A percentile compares a stretch with the other conserved stretches of the same genome.
These are phyloP conservation scores for Seiridium unicorne DNA, from an alignment of 2,329 filamentous ascomycete species.

Conservation along the genomic window DNA sequence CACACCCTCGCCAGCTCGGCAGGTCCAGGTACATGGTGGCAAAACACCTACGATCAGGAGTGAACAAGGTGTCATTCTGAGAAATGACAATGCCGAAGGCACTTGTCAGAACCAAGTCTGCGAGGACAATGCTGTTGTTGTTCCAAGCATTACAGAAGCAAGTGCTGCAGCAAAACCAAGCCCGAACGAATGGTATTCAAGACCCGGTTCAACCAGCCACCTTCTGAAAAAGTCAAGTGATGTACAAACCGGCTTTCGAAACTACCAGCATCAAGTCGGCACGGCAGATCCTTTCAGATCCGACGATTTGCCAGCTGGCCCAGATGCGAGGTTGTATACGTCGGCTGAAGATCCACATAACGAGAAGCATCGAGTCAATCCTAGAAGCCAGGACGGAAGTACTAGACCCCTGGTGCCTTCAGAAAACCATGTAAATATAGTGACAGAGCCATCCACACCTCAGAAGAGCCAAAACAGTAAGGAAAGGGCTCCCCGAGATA, in stretches of 20 bases:
- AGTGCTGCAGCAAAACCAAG: background rate
- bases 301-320: background rate
- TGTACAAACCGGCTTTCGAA: too few species aligned
- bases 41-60: conserved; percentile 26
- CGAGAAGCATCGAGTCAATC: background rate
- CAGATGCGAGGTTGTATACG: too few species aligned
- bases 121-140: background rate
- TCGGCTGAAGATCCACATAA: background rate
- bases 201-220: background rate
- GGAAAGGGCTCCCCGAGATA: too few species aligned
- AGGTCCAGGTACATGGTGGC: conserved; percentile 24
- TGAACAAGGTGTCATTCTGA: conserved; percentile 29
- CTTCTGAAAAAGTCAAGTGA: background rate
- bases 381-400: too few species aligned
- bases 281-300: background rate
- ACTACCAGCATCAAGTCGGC: too few species aligned
- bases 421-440: too few species aligned
- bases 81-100: conserved; percentile 15
- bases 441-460: too few species aligned
- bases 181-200: background rate
- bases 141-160: background rate
- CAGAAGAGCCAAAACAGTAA: too few species aligned
- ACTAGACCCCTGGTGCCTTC: too few species aligned
- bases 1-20: conserved; percentile 21
- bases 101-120: background rate